phyloP scores from a whole-genome alignment of 169 alveolate species.

The Eimeria praecox region DNA sequence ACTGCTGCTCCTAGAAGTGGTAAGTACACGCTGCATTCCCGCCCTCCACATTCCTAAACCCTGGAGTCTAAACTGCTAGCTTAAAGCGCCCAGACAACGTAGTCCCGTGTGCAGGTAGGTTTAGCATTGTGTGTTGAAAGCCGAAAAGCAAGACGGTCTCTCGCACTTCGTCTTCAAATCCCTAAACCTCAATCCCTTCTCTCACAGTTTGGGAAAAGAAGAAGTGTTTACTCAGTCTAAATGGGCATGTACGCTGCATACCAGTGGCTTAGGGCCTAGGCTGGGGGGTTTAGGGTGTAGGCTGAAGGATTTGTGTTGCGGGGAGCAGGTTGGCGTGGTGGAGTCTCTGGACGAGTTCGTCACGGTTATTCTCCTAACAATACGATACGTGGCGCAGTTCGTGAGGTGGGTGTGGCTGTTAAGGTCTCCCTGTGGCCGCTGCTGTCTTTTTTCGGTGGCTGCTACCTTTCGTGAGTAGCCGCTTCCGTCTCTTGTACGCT shows the following conservation, averaged over 20 bases:
- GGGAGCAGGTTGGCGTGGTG: constrained; percentile 71
- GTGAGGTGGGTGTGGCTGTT: constrained; percentile 26
- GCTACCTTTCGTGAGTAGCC: background rate
- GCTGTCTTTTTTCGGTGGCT: background rate
- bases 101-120: no score
- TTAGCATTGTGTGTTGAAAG: no score
- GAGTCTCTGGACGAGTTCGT: constrained; percentile 67
- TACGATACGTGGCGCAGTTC: constrained; percentile 72
- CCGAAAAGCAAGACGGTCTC: no score
- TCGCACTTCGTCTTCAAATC: no score
- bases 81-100: no score
- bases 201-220: background rate
- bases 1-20: constrained; percentile 80
- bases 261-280: background rate
- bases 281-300: background rate
- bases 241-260: no score
- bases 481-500: background rate
- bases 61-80: background rate
- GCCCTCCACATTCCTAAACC: background rate
- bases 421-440: background rate
- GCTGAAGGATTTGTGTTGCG: background rate
- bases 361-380: constrained; percentile 70
- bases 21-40: background rate
- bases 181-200: no score
- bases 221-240: no score